These are phyloP conservation scores for Daldinia vernicosa DNA, from an alignment of 495 filamentous ascomycete species.

Conservation along the genomic window DNA sequence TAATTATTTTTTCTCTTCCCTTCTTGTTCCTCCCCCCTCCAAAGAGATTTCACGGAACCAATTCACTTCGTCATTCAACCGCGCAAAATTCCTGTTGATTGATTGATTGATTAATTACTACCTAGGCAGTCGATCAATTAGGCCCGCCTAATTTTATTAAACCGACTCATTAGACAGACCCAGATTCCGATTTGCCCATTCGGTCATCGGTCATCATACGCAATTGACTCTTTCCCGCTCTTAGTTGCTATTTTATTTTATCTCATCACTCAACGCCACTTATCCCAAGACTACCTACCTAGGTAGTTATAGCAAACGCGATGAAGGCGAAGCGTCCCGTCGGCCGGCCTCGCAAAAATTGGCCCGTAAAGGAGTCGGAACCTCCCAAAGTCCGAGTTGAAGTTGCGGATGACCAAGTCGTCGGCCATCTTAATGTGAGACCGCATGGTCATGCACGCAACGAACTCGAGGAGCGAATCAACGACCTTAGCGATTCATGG, in stretches of 20 bases:
- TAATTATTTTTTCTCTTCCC: background rate
- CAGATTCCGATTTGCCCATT: conserved; percentile 18
- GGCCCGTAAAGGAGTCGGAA: conserved; percentile 14
- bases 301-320: background rate
- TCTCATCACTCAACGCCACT: conserved; percentile 2
- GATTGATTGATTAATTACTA: conserved; percentile 21
- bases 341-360: conserved; percentile 31
- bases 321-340: conserved; percentile 35
- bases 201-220: conserved; percentile 14
- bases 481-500: conserved; percentile 70
- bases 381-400: conserved; percentile 22
- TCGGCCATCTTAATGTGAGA: conserved; percentile 37
- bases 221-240: conserved; percentile 4
- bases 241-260: background rate
- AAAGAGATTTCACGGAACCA: conserved; percentile 6
- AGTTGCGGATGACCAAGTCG: conserved; percentile 43
- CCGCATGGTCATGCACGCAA: conserved; percentile 44
- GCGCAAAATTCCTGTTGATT: conserved; percentile 14
- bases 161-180: conserved; percentile 1
- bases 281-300: background rate
- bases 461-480: conserved; percentile 67
- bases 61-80: conserved; percentile 11
- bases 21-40: background rate
- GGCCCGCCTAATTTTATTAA: conserved; percentile 16
- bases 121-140: conserved; percentile 7